These are phyloP conservation scores for Lanmaoa pseudosensibilis DNA, from an alignment of 768 basidiomycete species.

Conservation along the genomic window DNA sequence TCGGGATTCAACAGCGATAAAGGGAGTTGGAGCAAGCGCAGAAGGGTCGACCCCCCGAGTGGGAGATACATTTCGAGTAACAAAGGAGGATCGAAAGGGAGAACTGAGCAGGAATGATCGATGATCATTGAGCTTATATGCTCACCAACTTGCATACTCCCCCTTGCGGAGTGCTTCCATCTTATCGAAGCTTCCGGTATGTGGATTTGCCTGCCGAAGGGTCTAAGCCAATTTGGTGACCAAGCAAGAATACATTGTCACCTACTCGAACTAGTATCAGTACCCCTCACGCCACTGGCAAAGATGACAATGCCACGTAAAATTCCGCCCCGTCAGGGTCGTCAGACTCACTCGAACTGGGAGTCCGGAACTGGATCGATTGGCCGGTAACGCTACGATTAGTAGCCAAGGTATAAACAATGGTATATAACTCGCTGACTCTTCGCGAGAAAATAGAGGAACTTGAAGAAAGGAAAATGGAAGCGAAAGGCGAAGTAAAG, in stretches of 20 bases:
- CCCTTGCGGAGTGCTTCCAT: background rate
- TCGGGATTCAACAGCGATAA: background rate
- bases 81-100: background rate
- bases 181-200: background rate
- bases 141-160: background rate
- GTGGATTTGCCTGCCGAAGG: background rate
- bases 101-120: background rate
- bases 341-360: too few species aligned
- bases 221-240: background rate
- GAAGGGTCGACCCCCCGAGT: constrained; percentile 1
- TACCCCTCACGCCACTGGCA: too few species aligned
- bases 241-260: background rate
- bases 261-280: too few species aligned
- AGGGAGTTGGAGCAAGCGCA: constrained; percentile 18
- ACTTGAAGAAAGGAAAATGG: too few species aligned
- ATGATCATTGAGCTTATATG: background rate
- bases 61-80: constrained; percentile 20
- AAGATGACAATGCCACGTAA: too few species aligned
- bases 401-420: too few species aligned
- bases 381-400: too few species aligned
- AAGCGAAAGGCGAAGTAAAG: too few species aligned
- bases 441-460: too few species aligned
- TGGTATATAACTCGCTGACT: too few species aligned
- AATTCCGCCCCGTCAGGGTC: too few species aligned
- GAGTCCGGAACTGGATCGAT: too few species aligned